Conservation (phyloP, 208 protist species). For the Crithidia brevicula region DNA sequence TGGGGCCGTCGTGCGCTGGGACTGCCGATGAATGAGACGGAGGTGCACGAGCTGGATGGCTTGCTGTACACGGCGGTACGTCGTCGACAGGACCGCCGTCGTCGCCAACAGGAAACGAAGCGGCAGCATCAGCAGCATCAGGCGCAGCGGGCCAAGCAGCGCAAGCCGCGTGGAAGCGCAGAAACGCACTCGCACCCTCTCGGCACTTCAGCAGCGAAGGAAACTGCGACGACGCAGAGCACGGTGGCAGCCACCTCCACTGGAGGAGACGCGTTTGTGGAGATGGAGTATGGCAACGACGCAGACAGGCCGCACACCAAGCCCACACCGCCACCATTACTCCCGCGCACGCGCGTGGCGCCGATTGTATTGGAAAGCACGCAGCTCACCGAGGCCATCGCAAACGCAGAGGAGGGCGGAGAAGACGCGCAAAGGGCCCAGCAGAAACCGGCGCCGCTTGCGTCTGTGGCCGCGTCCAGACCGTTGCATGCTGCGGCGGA, state of each 20-base stretch:
- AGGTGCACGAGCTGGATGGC: conserved; percentile 34
- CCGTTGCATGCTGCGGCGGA: not conserved
- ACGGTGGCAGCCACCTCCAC: not conserved
- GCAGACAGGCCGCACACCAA: not conserved
- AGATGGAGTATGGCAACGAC: conserved; percentile 16
- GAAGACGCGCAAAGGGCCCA: not conserved
- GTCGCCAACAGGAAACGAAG: conserved; percentile 12
- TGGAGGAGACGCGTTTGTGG: not conserved
- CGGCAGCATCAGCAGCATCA: conserved; percentile 10
- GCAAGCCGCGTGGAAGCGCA: not conserved
- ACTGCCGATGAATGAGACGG: conserved; percentile 30
- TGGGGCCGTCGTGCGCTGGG: conserved; percentile 51
- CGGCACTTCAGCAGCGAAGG: too few relatives aligned
- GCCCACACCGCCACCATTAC: not conserved
- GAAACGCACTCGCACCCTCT: not conserved
- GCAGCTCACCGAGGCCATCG: not conserved
- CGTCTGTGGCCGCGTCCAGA: too few relatives aligned
- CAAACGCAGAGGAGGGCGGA: not conserved
- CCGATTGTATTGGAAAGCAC: not conserved
- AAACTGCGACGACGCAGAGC: not conserved
- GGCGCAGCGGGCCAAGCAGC: not conserved
- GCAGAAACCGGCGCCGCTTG: not conserved
- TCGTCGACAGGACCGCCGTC: conserved; percentile 20
- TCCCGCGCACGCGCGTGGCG: not conserved
- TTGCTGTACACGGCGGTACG: conserved; percentile 28